Evolutionary conservation across 139 green algal genomes (phyloP).

Genomic region (Haematococcus lacustris): DNA sequence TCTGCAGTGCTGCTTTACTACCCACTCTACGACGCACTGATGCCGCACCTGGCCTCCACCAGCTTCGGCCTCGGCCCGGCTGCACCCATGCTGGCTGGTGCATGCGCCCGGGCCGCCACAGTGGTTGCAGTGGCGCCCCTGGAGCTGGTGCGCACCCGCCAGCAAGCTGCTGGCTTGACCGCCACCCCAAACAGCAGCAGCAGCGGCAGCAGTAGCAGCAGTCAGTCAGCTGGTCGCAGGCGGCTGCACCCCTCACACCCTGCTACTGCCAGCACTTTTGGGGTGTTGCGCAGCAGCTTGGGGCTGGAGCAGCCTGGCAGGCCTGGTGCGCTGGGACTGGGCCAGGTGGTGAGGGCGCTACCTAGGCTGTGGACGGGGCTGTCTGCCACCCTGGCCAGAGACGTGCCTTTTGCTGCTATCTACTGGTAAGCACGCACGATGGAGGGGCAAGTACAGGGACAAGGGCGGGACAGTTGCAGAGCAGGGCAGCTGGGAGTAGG

Average conservation of each 20-base stretch:
- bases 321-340: not conserved
- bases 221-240: not conserved
- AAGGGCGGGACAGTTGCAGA: no score
- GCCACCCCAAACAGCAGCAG: not conserved
- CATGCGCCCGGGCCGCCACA: slow-evolving; percentile 50
- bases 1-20: slow-evolving; percentile 95
- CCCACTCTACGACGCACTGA: slow-evolving; percentile 84
- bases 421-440: slow-evolving; percentile 86
- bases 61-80: slow-evolving; percentile 5
- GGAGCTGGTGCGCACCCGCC: slow-evolving; percentile 72
- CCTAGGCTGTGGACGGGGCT: slow-evolving; percentile 68
- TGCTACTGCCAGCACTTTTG: not conserved
- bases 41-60: slow-evolving; percentile 24
- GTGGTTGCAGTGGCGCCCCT: slow-evolving; percentile 73
- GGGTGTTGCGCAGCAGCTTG: not conserved
- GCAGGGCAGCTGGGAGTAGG: no score
- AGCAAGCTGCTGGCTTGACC: slow-evolving; percentile 60
- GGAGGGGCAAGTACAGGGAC: no score
- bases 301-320: not conserved
- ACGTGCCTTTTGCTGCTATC: slow-evolving; percentile 90
- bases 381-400: slow-evolving; percentile 70
- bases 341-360: slow-evolving; percentile 13
- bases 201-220: not conserved
- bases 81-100: slow-evolving; percentile 63
- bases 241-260: no score